Evolutionary conservation across 2,329 filamentous ascomycete species (phyloP).

Genomic region (Lasiodiplodia theobromae): DNA sequence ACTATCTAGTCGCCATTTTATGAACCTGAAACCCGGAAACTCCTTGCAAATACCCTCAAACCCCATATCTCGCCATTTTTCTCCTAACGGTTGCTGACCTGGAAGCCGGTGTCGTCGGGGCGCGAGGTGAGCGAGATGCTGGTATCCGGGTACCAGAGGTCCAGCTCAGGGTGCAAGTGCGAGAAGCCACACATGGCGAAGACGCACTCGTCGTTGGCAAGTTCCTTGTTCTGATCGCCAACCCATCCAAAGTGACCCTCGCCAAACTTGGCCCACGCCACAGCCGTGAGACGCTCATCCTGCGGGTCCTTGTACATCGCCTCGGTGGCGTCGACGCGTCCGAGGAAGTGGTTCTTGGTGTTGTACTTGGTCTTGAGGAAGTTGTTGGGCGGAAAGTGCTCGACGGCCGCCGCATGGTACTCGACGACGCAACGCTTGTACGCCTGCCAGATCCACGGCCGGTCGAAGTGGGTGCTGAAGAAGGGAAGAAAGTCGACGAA

Average conservation of each 20-base stretch:
- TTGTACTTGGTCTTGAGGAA: conserved; percentile 4
- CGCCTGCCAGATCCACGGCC: background rate
- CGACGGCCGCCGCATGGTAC: background rate
- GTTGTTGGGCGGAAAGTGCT: conserved; percentile 15
- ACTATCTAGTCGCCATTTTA: background rate
- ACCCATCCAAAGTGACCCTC: background rate
- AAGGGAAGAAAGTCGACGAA: background rate
- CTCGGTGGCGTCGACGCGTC: background rate
- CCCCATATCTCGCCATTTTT: background rate
- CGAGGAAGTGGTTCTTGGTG: background rate
- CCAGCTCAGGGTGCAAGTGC: background rate
- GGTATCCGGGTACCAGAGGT: background rate
- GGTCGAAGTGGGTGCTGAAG: background rate
- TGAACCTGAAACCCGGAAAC: background rate
- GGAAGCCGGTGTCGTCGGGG: background rate
- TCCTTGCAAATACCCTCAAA: background rate
- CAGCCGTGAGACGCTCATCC: background rate
- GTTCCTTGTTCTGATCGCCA: background rate
- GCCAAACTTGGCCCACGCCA: background rate
- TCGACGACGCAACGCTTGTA: background rate
- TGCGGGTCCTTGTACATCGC: background rate
- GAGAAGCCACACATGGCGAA: conserved; percentile 17
- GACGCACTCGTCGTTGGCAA: background rate
- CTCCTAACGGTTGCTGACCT: background rate
- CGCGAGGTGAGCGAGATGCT: background rate